phyloP scores from a whole-genome alignment of 108 stramenopile genomes.

The Cylindrotheca fusiformis region DNA sequence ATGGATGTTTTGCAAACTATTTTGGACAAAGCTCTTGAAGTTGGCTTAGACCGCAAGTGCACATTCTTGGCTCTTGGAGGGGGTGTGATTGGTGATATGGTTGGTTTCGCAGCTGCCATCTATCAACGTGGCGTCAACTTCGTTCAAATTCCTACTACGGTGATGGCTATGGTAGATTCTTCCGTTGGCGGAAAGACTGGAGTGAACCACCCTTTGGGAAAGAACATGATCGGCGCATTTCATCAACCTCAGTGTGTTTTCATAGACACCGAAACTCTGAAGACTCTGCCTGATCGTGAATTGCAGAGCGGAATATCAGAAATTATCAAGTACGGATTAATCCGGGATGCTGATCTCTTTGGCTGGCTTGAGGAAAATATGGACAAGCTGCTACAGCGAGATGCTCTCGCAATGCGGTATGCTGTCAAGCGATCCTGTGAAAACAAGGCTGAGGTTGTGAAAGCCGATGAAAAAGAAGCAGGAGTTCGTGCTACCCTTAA shows the following conservation, averaged over 20 bases:
- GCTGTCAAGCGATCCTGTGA: slow-evolving; percentile 88
- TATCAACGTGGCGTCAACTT: slow-evolving; percentile 97
- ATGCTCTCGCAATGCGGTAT: slow-evolving; percentile 73
- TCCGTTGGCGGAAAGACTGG: slow-evolving; percentile 98
- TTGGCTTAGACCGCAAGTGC: slow-evolving; percentile 79
- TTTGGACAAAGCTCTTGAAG: slow-evolving; percentile 73
- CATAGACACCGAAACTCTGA: slow-evolving; percentile 81
- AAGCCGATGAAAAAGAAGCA: slow-evolving; percentile 94
- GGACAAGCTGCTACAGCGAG: slow-evolving; percentile 71
- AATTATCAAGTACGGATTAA: slow-evolving; percentile 95
- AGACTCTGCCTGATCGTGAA: slow-evolving; percentile 94
- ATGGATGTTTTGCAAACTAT: slow-evolving; percentile 64
- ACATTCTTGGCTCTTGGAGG: slow-evolving; percentile 96
- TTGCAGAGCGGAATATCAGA: slow-evolving; percentile 89
- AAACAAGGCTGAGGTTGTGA: slow-evolving; percentile 96
- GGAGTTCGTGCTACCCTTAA: slow-evolving; percentile 95
- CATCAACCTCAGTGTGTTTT: slow-evolving; percentile 96
- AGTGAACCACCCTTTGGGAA: slow-evolving; percentile 95
- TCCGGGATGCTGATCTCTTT: slow-evolving; percentile 90
- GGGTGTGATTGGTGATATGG: slow-evolving; percentile 99
- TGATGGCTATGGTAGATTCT: slow-evolving; percentile 99
- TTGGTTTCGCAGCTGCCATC: slow-evolving; percentile 96
- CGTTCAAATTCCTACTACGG: slow-evolving; percentile 95
- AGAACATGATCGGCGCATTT: slow-evolving; percentile 99
- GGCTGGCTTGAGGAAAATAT: slow-evolving; percentile 91